Evolutionary conservation across 441 rosid genomes (phyloP).

Genomic region (Manihot esculenta): DNA sequence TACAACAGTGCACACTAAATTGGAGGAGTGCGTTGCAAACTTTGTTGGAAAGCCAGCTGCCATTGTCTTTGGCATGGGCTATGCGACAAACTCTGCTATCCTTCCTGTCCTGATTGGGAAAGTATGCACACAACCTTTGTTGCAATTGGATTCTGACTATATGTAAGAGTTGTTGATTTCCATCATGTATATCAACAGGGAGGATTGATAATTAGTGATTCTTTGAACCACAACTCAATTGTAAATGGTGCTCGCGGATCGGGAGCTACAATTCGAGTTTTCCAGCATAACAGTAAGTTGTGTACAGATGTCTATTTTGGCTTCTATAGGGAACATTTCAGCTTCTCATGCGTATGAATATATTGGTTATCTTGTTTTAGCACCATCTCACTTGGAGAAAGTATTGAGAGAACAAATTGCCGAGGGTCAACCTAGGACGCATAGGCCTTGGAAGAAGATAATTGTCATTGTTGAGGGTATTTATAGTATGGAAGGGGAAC

Average conservation of each 20-base stretch:
- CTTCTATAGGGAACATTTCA: neutral
- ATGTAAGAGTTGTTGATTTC: neutral
- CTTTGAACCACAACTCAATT: slow-evolving; percentile 85
- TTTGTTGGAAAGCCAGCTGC: slow-evolving; percentile 90
- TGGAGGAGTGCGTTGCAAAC: slow-evolving; percentile 67
- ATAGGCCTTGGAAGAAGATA: slow-evolving; percentile 93
- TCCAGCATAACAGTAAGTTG: slow-evolving; percentile 71
- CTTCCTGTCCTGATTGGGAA: slow-evolving; percentile 81
- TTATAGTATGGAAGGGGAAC: slow-evolving; percentile 90
- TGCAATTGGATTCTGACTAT: neutral
- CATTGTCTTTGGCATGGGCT: slow-evolving; percentile 81
- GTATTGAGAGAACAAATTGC: slow-evolving; percentile 90
- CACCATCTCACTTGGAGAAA: slow-evolving; percentile 82
- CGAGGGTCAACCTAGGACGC: slow-evolving; percentile 86
- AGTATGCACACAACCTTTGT: neutral
- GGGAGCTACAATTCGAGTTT: slow-evolving; percentile 77
- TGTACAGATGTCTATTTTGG: neutral
- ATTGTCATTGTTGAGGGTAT: slow-evolving; percentile 86
- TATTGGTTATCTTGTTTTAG: slow-evolving; percentile 28
- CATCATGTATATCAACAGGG: slow-evolving; percentile 40
- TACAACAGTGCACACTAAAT: slow-evolving; percentile 52
- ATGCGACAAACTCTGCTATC: slow-evolving; percentile 74
- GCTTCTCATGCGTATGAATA: neutral
- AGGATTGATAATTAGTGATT: slow-evolving; percentile 79
- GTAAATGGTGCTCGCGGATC: slow-evolving; percentile 94